phyloP scores from a whole-genome alignment of 495 filamentous ascomycete species.

The Penicillium arizonense region DNA sequence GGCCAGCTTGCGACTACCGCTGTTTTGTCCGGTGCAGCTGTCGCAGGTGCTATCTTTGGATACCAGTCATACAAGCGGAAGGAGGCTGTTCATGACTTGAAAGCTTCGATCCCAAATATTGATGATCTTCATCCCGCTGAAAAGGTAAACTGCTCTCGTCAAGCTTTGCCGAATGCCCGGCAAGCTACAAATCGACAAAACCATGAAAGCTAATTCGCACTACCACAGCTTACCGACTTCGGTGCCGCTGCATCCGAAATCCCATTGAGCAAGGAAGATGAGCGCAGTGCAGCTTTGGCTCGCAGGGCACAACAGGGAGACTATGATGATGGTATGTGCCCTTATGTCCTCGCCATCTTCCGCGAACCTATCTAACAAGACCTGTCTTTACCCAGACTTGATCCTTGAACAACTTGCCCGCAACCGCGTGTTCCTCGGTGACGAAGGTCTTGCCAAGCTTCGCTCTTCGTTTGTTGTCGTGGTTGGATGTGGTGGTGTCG shows the following conservation, averaged over 20 bases:
- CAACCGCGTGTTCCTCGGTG: conserved; percentile 87
- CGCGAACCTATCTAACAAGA: conserved; percentile 13
- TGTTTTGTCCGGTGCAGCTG: conserved; percentile 69
- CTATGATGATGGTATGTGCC: conserved; percentile 74
- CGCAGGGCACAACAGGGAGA: conserved; percentile 79
- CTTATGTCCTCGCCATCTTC: background rate
- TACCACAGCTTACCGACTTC: conserved; percentile 67
- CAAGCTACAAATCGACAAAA: background rate
- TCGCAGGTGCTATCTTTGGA: conserved; percentile 68
- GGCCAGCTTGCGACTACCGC: conserved; percentile 75
- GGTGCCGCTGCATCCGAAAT: conserved; percentile 60
- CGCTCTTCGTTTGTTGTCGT: conserved; percentile 81
- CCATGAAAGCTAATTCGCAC: conserved; percentile 2
- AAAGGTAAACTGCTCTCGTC: conserved; percentile 25
- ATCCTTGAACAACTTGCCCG: conserved; percentile 95
- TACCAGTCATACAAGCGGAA: conserved; percentile 65
- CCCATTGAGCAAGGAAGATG: conserved; percentile 68
- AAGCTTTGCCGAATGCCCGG: background rate
- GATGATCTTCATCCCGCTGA: conserved; percentile 44
- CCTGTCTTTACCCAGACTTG: conserved; percentile 54
- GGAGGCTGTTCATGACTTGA: conserved; percentile 64
- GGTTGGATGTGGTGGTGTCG: conserved; percentile 92
- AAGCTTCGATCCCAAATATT: conserved; percentile 66
- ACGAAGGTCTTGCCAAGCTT: conserved; percentile 74
- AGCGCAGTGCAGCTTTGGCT: conserved; percentile 72